A percentile compares a stretch with the other conserved stretches of the same genome.
These are phyloP conservation scores for Thermochaetoides thermophila DNA, from an alignment of 495 filamentous ascomycete genomes.

Conservation along the genomic window DNA sequence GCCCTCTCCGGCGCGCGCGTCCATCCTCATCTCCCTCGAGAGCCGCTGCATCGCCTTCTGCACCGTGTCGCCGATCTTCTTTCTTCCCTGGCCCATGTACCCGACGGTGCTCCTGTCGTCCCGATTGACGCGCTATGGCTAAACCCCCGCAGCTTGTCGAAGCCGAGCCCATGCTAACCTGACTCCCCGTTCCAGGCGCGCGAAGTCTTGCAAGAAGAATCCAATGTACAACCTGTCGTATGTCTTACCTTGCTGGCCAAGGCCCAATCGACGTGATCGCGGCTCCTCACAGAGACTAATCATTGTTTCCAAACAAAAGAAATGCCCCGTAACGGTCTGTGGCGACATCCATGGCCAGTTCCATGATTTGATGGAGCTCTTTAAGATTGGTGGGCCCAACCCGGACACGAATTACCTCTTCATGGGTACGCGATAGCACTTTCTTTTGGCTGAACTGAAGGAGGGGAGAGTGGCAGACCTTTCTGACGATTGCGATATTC, in stretches of 20 bases:
- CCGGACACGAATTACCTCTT: slow-evolving; percentile 93
- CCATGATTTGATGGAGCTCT: slow-evolving; percentile 88
- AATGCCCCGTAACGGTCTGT: slow-evolving; percentile 89
- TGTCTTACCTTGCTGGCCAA: slow-evolving; percentile 22
- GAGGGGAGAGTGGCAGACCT: background rate
- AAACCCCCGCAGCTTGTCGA: background rate
- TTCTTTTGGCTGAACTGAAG: background rate
- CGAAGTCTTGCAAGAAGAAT: slow-evolving; percentile 93
- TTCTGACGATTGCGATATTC: slow-evolving; percentile 8
- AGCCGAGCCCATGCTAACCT: background rate
- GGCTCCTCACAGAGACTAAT: slow-evolving; percentile 5
- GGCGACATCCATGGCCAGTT: slow-evolving; percentile 92
- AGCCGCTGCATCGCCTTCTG: background rate
- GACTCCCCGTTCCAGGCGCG: slow-evolving; percentile 48
- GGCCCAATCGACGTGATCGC: background rate
- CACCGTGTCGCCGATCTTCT: background rate
- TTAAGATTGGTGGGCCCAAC: slow-evolving; percentile 82
- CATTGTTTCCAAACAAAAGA: too few relatives aligned
- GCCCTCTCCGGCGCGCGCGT: background rate
- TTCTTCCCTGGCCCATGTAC: background rate
- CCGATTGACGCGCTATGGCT: too few relatives aligned
- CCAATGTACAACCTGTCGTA: slow-evolving; percentile 98
- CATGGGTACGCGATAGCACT: slow-evolving; percentile 50
- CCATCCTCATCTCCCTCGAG: background rate
- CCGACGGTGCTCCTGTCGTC: too few relatives aligned